These are phyloP conservation scores for Puccinia triticina DNA, from an alignment of 1,284 basidiomycete species.

Conservation along the genomic window DNA sequence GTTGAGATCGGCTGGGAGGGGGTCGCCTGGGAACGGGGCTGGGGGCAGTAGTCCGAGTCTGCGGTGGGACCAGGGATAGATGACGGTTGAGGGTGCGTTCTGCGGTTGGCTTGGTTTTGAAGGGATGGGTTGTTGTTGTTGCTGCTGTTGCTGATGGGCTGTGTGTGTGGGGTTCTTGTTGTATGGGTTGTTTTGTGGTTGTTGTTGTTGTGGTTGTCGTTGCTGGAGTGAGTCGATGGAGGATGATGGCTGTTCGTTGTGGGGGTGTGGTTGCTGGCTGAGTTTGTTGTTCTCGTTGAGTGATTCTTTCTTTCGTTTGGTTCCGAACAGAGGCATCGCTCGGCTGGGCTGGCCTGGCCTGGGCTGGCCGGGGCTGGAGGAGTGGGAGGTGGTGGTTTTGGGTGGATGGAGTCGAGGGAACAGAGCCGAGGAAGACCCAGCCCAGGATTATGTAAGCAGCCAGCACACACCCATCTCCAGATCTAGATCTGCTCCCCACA, in stretches of 20 bases:
- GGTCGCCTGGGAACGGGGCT: constrained; percentile 68
- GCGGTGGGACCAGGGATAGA: constrained; percentile 75
- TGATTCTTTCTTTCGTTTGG: constrained; percentile 35
- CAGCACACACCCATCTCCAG: too few relatives aligned
- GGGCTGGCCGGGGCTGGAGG: too few relatives aligned
- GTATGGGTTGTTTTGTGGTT: neutral
- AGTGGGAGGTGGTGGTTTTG: too few relatives aligned
- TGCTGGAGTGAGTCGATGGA: constrained; percentile 10
- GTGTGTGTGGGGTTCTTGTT: neutral
- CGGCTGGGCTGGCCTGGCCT: too few relatives aligned
- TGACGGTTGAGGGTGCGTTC: constrained; percentile 51
- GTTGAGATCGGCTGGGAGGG: constrained; percentile 65
- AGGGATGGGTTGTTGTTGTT: neutral
- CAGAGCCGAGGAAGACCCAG: too few relatives aligned
- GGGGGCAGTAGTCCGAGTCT: constrained; percentile 71
- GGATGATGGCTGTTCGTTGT: neutral
- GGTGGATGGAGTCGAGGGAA: too few relatives aligned
- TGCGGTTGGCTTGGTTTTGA: neutral
- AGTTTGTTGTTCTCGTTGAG: neutral
- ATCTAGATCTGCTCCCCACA: too few relatives aligned
- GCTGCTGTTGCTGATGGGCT: neutral
- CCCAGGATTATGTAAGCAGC: too few relatives aligned
- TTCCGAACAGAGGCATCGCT: constrained; percentile 44
- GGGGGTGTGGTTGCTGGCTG: neutral
- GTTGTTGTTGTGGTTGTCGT: neutral